Percentiles rank a stretch among this genome's conserved stretches.
Conservation (phyloP, 1,284 basidiomycete species). For the Porphyrellus sp. region DNA sequence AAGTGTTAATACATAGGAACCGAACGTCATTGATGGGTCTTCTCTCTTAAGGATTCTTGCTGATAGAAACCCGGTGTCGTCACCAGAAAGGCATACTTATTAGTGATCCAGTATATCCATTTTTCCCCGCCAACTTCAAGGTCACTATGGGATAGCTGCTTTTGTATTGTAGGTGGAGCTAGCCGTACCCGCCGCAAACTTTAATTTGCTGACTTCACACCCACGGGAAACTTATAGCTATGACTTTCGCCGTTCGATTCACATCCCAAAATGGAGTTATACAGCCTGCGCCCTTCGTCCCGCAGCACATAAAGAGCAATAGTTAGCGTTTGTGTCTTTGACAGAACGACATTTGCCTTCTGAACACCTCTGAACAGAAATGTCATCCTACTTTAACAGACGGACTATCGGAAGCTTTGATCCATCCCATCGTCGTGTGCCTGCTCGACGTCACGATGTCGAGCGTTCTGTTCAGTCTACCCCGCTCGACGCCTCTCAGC, state of each 20-base stretch:
- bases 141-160: too few species aligned
- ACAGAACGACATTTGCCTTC: background rate
- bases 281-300: background rate
- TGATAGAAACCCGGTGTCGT: background rate
- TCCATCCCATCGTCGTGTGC: background rate
- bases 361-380: background rate
- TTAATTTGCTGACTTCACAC: background rate
- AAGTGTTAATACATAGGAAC: too few species aligned
- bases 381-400: constrained; percentile 12
- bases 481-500: background rate
- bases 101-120: too few species aligned
- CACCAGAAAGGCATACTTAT: background rate
- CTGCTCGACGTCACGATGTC: background rate
- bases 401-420: background rate
- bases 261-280: background rate
- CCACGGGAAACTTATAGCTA: background rate
- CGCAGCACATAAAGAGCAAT: constrained; percentile 9
- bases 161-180: too few species aligned
- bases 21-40: too few species aligned
- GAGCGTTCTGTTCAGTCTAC: background rate
- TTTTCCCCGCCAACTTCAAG: too few species aligned
- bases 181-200: background rate
- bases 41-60: background rate
- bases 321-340: background rate
- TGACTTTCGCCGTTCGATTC: background rate